These are phyloP conservation scores for Barnettozyma hawaiiensis DNA, from an alignment of 1,139 yeast species.

Conservation along the genomic window DNA sequence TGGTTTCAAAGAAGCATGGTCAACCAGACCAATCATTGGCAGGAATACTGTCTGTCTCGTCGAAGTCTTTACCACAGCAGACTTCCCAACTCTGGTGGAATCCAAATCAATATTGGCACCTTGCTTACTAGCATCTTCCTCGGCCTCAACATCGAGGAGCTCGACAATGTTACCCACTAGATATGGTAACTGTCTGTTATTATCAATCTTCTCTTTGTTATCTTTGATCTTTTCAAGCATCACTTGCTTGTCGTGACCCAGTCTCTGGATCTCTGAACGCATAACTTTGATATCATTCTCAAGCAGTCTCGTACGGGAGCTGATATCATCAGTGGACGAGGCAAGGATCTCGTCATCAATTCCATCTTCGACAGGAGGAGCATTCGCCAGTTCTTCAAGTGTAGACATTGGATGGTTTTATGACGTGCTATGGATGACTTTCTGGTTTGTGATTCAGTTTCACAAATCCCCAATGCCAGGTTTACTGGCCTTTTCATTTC, in stretches of 20 bases:
- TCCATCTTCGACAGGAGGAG: slow-evolving; percentile 40
- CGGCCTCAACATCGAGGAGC: slow-evolving; percentile 79
- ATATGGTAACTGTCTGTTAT: slow-evolving; percentile 92
- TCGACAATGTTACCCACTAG: slow-evolving; percentile 98
- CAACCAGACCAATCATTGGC: slow-evolving; percentile 94
- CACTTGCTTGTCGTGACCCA: slow-evolving; percentile 86
- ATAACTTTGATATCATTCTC: slow-evolving; percentile 96
- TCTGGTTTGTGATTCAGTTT: not conserved
- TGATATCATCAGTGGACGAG: slow-evolving; percentile 77
- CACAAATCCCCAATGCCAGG: no score
- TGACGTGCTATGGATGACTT: not conserved
- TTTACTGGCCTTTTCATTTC: not conserved
- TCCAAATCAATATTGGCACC: slow-evolving; percentile 96
- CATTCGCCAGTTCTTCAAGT: slow-evolving; percentile 57
- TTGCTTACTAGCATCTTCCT: slow-evolving; percentile 63
- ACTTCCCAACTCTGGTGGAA: slow-evolving; percentile 89
- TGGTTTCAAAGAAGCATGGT: slow-evolving; percentile 81
- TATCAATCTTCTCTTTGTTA: slow-evolving; percentile 92
- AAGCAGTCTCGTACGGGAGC: slow-evolving; percentile 77
- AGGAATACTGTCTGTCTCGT: slow-evolving; percentile 96
- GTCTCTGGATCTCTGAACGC: slow-evolving; percentile 86
- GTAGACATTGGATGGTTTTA: slow-evolving; percentile 47
- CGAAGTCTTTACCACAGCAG: slow-evolving; percentile 95
- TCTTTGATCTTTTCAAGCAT: slow-evolving; percentile 94
- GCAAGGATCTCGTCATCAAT: slow-evolving; percentile 78